These are phyloP conservation scores for Pleurotus djamor DNA, from an alignment of 768 basidiomycete species.

Conservation along the genomic window DNA sequence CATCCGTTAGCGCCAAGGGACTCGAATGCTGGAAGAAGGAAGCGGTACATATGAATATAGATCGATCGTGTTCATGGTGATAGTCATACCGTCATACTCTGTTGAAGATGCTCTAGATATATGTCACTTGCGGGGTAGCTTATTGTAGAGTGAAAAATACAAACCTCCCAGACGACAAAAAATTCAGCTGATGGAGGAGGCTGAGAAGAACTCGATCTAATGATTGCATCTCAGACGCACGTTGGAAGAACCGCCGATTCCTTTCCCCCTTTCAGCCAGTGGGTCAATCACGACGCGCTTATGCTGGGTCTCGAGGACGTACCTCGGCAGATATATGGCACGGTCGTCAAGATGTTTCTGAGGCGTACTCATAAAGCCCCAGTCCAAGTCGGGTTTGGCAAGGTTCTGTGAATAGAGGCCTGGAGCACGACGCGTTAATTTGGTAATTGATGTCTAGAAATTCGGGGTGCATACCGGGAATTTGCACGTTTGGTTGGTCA, in stretches of 20 bases:
- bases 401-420: neutral
- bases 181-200: conserved; percentile 10
- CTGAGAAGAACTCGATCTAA: neutral
- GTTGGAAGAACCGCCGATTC: conserved; percentile 12
- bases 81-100: conserved; percentile 13
- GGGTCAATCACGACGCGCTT: no score
- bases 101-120: neutral
- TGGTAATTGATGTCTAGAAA: neutral
- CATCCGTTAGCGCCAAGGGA: conserved; percentile 14
- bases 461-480: neutral
- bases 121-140: no score
- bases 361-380: neutral
- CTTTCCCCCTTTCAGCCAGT: conserved; percentile 12
- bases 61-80: neutral
- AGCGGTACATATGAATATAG: neutral
- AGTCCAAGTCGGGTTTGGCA: conserved; percentile 4
- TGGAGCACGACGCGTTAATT: neutral
- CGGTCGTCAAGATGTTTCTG: conserved; percentile 6
- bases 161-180: conserved; percentile 13
- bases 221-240: conserved; percentile 3
- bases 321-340: conserved; percentile 8
- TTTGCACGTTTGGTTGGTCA: neutral
- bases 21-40: conserved; percentile 9
- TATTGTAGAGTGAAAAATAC: no score
- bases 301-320: neutral